Evolutionary conservation across 129 eudicot species (phyloP), one percentile per base, ranked within the genome.

Genomic region (Lonicera japonica): DNA sequence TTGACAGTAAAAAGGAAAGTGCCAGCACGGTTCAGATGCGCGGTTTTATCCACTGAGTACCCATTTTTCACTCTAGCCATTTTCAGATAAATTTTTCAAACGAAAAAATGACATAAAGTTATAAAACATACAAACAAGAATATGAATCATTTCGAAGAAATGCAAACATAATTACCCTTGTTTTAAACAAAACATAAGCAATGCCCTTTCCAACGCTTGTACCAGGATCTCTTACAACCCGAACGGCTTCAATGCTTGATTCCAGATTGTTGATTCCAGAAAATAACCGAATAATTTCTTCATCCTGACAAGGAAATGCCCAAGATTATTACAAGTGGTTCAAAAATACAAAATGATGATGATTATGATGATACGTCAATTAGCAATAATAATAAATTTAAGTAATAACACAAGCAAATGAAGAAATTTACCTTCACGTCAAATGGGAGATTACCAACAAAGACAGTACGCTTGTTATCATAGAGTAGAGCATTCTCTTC

Each of bases 161-260:
- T 29, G 36, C 6, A n/a, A 29, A 6, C 6, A 29, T 29, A 29
- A 29, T 29, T 87, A 92, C 98, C 98, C 77, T 78, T 23, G 98
- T 87, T 48, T 78, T 85, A 61, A 92, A 88, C 80, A 92, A 71
- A 36, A 92, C 95, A 72, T 87, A 92, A 8, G 95, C 98, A 73
- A 92, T 92, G 62, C 98, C 98, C 67, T 88, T 92, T 34, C 98
- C 98, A 77, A 88, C 40, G 71, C 91, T 85, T 40, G 98, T 82
- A 54, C 80, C 77, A 38, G 95, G 87, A 77, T 92, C 98, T 76
- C 98, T 80, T n/a, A 92, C 70, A 11, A 88, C 95, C 43, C 98
- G 81, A 70, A 92, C 79, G 18, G 98, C 98, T 73, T 92, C 98
- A 21, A 92, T 62, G 70, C 95, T 80, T 39, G 82, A 79, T 78